Base-by-base conservation (phyloP, 2,329 filamentous ascomycete species). In the Achaetomium macrosporum region DNA sequence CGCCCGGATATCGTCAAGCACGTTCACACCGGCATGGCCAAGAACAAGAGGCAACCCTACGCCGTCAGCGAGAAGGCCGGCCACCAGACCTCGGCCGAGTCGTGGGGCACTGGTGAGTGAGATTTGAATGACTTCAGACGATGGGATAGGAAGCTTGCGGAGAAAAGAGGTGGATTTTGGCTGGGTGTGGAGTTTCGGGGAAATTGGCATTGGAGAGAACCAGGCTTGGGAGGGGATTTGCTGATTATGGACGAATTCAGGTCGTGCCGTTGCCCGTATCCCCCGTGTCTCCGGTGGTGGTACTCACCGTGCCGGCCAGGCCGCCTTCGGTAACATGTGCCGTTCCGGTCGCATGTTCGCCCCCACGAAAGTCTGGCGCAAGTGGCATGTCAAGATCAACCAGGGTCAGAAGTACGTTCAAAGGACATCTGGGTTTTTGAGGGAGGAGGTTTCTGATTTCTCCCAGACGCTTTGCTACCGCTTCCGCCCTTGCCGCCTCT, bases 311-410 rank as follows among this genome's bases (percentile, higher is more conserved):
- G 93, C 93, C 73, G 93, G 93, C 82, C 93, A 99, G 83, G 93
- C 93, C 76, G 93, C 93, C 68, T 99, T 97, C 78, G 93, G 93
- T 90, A 99, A 99, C 88, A 90, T 92, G 90, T 99, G 93, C 82
- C 91, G 93, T 76, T 96, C 92, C 73, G 93, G 95, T 82, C 93
- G 93, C 81, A 99, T 99, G 93, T 99, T 99, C 81, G 93, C 93
- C 67, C 93, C 93, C 66, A 99, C 93, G 79, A 99, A 99, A 87
- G 88, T 96, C 81, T 99, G 93, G 95, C 85, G 93, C 76, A 96
- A 96, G 83, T 99, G 93, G 95, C 93, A 99, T 84, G 84, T 96
- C 83, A 97, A 97, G 90, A 84, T 99, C 85, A 96, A 95, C 84
- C 84, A 95, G 77, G 88, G 88, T 76, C 93, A 99, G 85, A 96